Evolutionary conservation across 2,329 filamentous ascomycete genomes (phyloP).

Genomic region (Davidsoniella virescens): DNA sequence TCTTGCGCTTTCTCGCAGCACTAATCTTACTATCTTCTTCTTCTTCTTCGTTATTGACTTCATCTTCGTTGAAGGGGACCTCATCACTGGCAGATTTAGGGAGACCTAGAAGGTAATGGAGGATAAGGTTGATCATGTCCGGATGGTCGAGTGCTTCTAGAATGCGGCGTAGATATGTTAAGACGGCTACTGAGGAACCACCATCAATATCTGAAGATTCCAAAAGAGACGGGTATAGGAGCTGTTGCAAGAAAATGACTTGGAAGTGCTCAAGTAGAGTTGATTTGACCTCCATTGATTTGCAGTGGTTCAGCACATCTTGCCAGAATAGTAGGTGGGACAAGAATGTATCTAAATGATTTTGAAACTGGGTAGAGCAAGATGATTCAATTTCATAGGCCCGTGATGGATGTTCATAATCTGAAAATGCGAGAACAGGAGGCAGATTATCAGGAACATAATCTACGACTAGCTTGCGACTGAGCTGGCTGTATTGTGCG

Average conservation of each 20-base stretch:
- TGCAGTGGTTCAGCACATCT: conserved; percentile 90
- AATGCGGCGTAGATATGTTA: conserved; percentile 83
- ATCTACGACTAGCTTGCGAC: conserved; percentile 66
- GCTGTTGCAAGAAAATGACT: conserved; percentile 84
- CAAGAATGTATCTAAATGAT: conserved; percentile 83
- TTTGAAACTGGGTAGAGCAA: conserved; percentile 58
- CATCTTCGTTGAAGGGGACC: conserved; percentile 1
- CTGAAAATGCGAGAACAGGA: conserved; percentile 72
- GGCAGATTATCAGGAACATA: conserved; percentile 61
- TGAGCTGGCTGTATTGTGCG: conserved; percentile 50
- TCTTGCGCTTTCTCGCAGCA: conserved; percentile 67
- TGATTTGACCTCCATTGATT: conserved; percentile 78
- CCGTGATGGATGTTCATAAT: conserved; percentile 60
- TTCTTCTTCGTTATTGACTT: neutral
- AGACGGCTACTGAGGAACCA: conserved; percentile 85
- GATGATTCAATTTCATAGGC: conserved; percentile 58
- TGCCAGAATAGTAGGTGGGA: conserved; percentile 97
- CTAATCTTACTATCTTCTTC: conserved; percentile 34
- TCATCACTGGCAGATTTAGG: conserved; percentile 32
- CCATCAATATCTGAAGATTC: conserved; percentile 96
- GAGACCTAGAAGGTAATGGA: conserved; percentile 79
- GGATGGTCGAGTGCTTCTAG: conserved; percentile 83
- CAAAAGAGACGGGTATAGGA: conserved; percentile 87
- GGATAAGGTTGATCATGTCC: conserved; percentile 83
- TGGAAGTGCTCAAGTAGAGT: conserved; percentile 94